A percentile compares a stretch with the other conserved stretches of the same genome.
Conservation (phyloP, 169 alveolate species). For the Condylostoma magnum region DNA sequence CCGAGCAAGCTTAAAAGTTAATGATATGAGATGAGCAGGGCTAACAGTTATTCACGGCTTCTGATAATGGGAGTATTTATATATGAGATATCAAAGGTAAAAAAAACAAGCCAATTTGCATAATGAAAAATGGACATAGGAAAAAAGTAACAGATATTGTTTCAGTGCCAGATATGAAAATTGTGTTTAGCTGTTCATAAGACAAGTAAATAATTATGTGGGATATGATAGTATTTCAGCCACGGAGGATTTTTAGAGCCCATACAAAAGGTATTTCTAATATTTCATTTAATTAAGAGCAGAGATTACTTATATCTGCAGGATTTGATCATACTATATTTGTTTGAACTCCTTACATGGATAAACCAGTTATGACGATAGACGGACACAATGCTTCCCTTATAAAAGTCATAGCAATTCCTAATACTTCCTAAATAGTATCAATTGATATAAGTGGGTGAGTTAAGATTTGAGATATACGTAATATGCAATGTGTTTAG, state of each 20-base stretch:
- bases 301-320: slow-evolving; percentile 65
- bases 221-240: slow-evolving; percentile 68
- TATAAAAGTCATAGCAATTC: slow-evolving; percentile 56
- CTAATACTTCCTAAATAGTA: slow-evolving; percentile 33
- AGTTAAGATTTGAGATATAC: slow-evolving; percentile 66
- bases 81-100: slow-evolving; percentile 58
- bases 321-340: slow-evolving; percentile 83
- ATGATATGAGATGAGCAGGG: slow-evolving; percentile 73
- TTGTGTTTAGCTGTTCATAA: slow-evolving; percentile 68
- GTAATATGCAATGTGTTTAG: slow-evolving; percentile 51
- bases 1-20: slow-evolving; percentile 48
- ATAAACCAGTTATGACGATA: slow-evolving; percentile 64
- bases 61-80: slow-evolving; percentile 68
- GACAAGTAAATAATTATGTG: slow-evolving; percentile 69
- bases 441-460: slow-evolving; percentile 62
- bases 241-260: slow-evolving; percentile 67
- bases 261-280: slow-evolving; percentile 70
- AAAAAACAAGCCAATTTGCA: slow-evolving; percentile 1
- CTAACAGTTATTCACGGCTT: slow-evolving; percentile 69
- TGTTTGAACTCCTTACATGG: slow-evolving; percentile 87
- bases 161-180: slow-evolving; percentile 70
- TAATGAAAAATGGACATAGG: slow-evolving; percentile 47
- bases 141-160: slow-evolving; percentile 70
- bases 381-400: slow-evolving; percentile 72
- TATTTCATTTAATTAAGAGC: slow-evolving; percentile 62